Base-by-base conservation (phyloP, 2,329 filamentous ascomycete species). In the Trichoderma sp. region DNA sequence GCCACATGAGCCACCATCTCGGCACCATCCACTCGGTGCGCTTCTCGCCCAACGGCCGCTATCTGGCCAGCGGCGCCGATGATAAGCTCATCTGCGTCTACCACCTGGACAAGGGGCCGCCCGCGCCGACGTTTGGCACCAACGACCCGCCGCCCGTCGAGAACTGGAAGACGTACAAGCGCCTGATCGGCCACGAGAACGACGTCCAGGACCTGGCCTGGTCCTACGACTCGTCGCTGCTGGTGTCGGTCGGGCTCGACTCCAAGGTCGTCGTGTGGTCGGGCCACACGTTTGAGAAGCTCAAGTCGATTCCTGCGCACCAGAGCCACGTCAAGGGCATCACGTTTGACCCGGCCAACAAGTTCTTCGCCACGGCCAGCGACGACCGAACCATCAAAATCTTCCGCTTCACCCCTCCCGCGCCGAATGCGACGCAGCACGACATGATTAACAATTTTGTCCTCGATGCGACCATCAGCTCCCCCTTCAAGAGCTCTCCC, bases 31-130 rank as follows among this genome's bases (percentile, higher is more conserved):
- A 97, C 81, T 94, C 95, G 0, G 96, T 99, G 72, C 92, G 96
- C 73, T 99, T 98, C 83, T 98, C 96, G 11, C 91, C 93, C 32
- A 97, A 97, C 77, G 93, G 94, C 68, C 93, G 93, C 78, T 99
- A 97, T 78, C 87, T 99, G 64, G 96, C 96, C 39, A 98, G 95
- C 13, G 96, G 96, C 69, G 96, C 96, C 75, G 96, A 99, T 81
- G 96, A 99, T 83, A 97, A 97, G 84, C 95, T 99, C 77, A 96
- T 99, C 73, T 97, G 96, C 81, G 93, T 99, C 73, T 99, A 99
- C 81, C 90, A 92, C 71, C 87, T 97, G 66, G 94, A 98, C 80
- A 88, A 91, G 68, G 92, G 90, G 76, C 89, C 92, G 28, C 92
- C 94, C 75, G 86, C 91, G 64, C 87, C 91, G 11, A 91, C 92